phyloP scores from a whole-genome alignment of 768 basidiomycete species.

The Pleurotus cornucopiae region DNA sequence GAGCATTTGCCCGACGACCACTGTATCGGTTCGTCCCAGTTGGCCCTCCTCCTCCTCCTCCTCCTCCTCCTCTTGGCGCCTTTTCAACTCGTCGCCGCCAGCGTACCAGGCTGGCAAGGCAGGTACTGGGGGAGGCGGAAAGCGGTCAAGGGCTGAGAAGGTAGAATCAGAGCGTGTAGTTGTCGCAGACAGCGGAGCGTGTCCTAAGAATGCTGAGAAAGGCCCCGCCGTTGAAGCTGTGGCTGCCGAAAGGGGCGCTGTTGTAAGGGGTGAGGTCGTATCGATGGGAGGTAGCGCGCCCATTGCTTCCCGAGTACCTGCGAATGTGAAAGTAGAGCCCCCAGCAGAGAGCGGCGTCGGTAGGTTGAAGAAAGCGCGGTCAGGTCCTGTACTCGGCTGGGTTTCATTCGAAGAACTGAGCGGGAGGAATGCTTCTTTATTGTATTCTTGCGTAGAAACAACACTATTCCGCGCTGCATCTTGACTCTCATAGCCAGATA shows the following conservation, averaged over 20 bases:
- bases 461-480: neutral
- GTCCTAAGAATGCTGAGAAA: conserved; percentile 5
- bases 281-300: neutral
- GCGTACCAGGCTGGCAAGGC: neutral
- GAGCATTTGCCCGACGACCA: conserved; percentile 5
- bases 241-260: neutral
- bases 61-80: neutral
- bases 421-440: neutral
- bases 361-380: neutral
- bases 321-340: conserved; percentile 2
- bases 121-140: conserved; percentile 4
- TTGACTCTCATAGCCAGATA: neutral
- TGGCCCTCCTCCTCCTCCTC: neutral
- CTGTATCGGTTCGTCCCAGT: conserved; percentile 1
- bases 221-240: conserved; percentile 3
- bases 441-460: neutral
- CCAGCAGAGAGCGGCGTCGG: neutral
- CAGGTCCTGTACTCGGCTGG: neutral
- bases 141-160: conserved; percentile 2
- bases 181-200: neutral
- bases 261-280: neutral
- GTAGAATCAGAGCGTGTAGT: neutral
- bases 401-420: neutral
- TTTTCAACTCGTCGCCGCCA: neutral
- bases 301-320: neutral